phyloP scores from a whole-genome alignment of 108 stramenopile species.

The Cyclotella atomus region DNA sequence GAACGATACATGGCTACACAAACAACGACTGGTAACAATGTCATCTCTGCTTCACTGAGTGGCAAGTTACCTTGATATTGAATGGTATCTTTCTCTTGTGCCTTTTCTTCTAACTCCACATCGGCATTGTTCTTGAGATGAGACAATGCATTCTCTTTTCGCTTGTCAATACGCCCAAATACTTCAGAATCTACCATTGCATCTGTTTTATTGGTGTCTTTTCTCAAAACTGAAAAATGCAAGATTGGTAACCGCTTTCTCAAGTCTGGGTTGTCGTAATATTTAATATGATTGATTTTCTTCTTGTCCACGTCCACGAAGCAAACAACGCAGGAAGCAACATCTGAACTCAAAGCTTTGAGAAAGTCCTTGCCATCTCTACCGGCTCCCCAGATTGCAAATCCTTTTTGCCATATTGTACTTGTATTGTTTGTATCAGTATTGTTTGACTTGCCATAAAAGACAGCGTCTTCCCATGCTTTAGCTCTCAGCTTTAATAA shows the following conservation, averaged over 20 bases:
- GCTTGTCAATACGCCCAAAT: slow-evolving; percentile 69
- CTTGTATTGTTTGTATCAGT: too few relatives aligned
- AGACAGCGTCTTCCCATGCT: slow-evolving; percentile 73
- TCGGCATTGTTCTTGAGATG: not conserved
- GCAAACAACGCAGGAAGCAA: slow-evolving; percentile 63
- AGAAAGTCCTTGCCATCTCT: slow-evolving; percentile 91
- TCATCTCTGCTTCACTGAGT: slow-evolving; percentile 27
- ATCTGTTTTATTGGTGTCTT: slow-evolving; percentile 13
- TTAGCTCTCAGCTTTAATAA: slow-evolving; percentile 71
- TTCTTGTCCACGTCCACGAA: slow-evolving; percentile 88
- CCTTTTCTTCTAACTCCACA: too few relatives aligned
- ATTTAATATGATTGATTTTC: slow-evolving; percentile 70
- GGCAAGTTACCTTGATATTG: not conserved
- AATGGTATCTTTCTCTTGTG: not conserved
- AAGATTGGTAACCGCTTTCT: slow-evolving; percentile 71
- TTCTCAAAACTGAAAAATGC: slow-evolving; percentile 78
- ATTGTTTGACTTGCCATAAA: slow-evolving; percentile 16
- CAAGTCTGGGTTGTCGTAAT: slow-evolving; percentile 59
- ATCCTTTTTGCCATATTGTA: slow-evolving; percentile 41
- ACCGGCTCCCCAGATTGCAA: slow-evolving; percentile 85
- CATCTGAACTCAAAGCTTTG: slow-evolving; percentile 65
- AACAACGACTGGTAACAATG: slow-evolving; percentile 78
- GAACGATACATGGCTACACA: slow-evolving; percentile 92
- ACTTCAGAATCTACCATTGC: not conserved
- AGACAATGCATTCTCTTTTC: slow-evolving; percentile 19